Base-by-base conservation (phyloP, 257 asterid genomes). In the Lithospermum erythrorhizon region DNA sequence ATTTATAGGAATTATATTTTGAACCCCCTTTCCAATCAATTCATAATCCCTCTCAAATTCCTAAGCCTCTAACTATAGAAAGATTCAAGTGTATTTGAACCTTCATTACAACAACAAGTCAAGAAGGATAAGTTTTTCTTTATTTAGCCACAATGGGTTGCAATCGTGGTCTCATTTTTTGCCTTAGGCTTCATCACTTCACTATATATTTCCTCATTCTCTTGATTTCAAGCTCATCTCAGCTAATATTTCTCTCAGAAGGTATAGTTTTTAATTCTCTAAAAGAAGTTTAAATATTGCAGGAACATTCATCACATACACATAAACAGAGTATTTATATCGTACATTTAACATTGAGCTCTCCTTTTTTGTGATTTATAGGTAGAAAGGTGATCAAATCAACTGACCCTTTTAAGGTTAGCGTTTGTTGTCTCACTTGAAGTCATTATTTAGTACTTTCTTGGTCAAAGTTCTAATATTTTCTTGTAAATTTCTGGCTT, bases 341-440 rank as follows among this genome's bases (percentile, higher is more conserved):
- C 13, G 3, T 10, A 56, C 35, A 47, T 52, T 5, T 58, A 15
- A 15, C 16, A 45, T 62, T 14, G 52, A 41, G 53, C 49, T 55
- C 15, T 45, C 15, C 57, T 41, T 72, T 57, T 19, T 27, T 62
- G 61, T 32, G 17, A 27, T 27, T 51, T 55, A 72, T 80, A 82
- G 95, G 90, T 60, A 74, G 89, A 62, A 69, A 65, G 55, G 25
- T 81, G 19, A 59, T 56, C 47, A 68, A 53, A 63, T 61, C 65
- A 3, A 24, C 60, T 16, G 71, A 55, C 51, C 67, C 64, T 64
- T 62, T 72, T 27, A 32, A 82, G 83, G 88, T 10, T 55, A 53
- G 20, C 58, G 69, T 78, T 24, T 87, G 1, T 35, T 22, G 35
- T 8, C 59, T 16, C 19, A 24, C 53, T 23, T 11, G 14, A 6